These are phyloP conservation scores for Syzygium grande DNA, from an alignment of 345 rosid species.

Conservation along the genomic window DNA sequence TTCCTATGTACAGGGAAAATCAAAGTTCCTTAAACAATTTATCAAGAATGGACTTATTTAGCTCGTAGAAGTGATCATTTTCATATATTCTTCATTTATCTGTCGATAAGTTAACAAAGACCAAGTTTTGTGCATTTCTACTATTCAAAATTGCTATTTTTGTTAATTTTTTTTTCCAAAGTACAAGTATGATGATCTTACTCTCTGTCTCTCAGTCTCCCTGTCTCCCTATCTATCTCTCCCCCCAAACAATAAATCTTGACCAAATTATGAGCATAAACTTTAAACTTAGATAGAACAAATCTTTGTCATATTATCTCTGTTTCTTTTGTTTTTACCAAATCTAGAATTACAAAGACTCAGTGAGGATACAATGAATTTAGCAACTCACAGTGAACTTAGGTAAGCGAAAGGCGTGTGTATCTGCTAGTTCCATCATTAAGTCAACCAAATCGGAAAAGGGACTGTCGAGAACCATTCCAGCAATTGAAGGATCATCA, in stretches of 20 bases:
- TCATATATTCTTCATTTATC: not conserved
- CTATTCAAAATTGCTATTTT: not conserved
- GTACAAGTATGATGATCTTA: not conserved
- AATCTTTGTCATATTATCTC: not conserved
- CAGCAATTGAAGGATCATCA: conserved; percentile 45
- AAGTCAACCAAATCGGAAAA: conserved; percentile 43
- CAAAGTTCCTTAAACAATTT: not conserved
- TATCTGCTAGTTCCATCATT: conserved; percentile 48
- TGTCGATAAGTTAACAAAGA: not conserved
- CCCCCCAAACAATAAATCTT: not conserved
- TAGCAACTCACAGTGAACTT: conserved; percentile 30
- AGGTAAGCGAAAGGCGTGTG: conserved; percentile 35
- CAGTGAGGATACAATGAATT: not conserved
- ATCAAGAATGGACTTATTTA: not conserved
- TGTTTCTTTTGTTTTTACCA: not conserved
- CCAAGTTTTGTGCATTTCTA: not conserved
- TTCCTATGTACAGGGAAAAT: not conserved
- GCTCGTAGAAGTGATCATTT: not conserved
- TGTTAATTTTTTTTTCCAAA: not conserved
- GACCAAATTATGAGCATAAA: not conserved
- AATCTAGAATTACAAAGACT: not conserved
- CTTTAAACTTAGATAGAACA: not conserved
- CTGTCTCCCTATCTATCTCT: not conserved
- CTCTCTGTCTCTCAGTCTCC: not conserved
- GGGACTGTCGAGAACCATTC: conserved; percentile 49